phyloP scores from a whole-genome alignment of 2,329 filamentous ascomycete genomes.

The Raffaelea ambrosiae region DNA sequence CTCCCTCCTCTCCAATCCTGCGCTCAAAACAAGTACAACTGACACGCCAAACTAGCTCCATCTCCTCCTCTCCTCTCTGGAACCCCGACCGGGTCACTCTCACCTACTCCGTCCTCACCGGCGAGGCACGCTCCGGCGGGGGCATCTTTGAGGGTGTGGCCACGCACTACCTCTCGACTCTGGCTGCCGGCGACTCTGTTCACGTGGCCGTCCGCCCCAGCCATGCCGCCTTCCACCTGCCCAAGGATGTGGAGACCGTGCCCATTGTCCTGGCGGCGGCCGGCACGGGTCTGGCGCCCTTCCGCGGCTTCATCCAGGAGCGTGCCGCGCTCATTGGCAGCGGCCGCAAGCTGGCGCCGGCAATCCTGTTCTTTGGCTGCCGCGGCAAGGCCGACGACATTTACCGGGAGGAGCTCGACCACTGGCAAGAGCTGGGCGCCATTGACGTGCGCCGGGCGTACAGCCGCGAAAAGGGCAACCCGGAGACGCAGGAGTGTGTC shows the following conservation, averaged over 20 bases:
- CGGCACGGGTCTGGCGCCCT: conserved; percentile 51
- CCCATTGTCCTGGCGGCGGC: conserved; percentile 44
- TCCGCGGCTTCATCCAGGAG: conserved; percentile 56
- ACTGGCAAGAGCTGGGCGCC: conserved; percentile 52
- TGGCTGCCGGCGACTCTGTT: conserved; percentile 33
- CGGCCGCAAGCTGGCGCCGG: conserved; percentile 47
- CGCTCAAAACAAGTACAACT: too few relatives aligned
- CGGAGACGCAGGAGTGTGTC: conserved; percentile 21
- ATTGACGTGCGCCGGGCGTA: conserved; percentile 56
- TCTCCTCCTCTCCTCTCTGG: conserved; percentile 63
- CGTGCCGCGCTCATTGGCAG: conserved; percentile 41
- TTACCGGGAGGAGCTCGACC: conserved; percentile 48
- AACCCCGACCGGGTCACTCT: conserved; percentile 51
- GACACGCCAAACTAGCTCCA: too few relatives aligned
- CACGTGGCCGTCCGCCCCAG: conserved; percentile 41
- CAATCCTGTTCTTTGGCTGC: conserved; percentile 60
- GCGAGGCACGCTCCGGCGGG: conserved; percentile 40
- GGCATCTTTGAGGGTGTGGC: conserved; percentile 51
- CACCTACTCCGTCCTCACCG: conserved; percentile 59
- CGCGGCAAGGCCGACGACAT: conserved; percentile 48
- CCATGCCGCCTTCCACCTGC: conserved; percentile 38
- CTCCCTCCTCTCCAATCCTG: too few relatives aligned
- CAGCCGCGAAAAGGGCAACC: conserved; percentile 37
- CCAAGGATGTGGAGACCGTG: conserved; percentile 31
- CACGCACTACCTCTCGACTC: conserved; percentile 48